Evolutionary conservation across 352 stramenopile genomes (phyloP), one percentile per base, ranked within the genome.

Genomic region (Phytophthora fragariae): DNA sequence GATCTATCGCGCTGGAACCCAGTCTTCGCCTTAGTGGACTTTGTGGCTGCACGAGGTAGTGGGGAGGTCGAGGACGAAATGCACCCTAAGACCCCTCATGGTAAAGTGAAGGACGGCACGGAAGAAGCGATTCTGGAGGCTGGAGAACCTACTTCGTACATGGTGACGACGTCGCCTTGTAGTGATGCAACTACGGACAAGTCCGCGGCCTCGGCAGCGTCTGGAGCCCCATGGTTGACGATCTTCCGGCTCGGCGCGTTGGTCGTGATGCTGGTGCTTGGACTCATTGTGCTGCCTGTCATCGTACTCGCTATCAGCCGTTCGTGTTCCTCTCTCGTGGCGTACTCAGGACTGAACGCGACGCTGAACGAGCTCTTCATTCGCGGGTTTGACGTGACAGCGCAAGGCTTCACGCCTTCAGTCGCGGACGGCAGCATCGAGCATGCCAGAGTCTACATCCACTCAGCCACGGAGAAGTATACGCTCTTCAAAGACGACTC

Each of bases 301-400:
- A 17, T 75, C 19, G 67, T 72, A 7, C 44, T 81, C 5, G 54
- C 67, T 1, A 50, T 84, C 2, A 66, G 59, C 12, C 60, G 69
- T 15, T 29, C 46, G 15, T 77, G 52, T 59, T 73, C 57, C 1
- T 63, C 65, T 1, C 64, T 80, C 1, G 66, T 89, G 29, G 75
- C 77, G 0, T 72, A 74, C 9, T 70, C 82, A 17, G 82, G 59
- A 7, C 60, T 87, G 15, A 87, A 89, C 44, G 66, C 78, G 29
- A 74, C 72, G 12, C 31, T 85, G n/a, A 89, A 82, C 44, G 80
- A 85, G 29, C 56, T 83, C 1, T 82, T 87, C 47, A 31, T 62
- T 12, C 71, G 66, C 19, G 56, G 58, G 0, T 19, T 74, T 11
- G 50, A 47, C 14, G 56, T 75, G 3, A 72, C 75, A 10, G 41